Percentiles rank a stretch among this genome's conserved stretches.
These are phyloP conservation scores for Prosopis cineraria DNA, from an alignment of 306 rosid genomes.

Conservation along the genomic window DNA sequence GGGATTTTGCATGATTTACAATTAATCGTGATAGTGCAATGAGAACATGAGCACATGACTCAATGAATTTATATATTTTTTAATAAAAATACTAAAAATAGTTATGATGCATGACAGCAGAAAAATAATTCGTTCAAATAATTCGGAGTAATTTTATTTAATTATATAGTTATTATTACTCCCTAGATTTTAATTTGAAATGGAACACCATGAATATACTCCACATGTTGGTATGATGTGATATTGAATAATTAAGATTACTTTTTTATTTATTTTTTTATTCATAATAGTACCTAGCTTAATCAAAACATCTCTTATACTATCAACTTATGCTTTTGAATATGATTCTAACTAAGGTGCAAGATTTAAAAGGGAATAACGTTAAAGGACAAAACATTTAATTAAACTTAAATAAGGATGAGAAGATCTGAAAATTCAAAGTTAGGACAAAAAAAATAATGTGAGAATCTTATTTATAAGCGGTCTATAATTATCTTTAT, in stretches of 20 bases:
- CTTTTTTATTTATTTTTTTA: background rate
- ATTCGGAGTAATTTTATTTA: background rate
- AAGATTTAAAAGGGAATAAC: too few relatives aligned
- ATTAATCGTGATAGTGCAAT: background rate
- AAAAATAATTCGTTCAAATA: background rate
- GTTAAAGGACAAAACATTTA: too few relatives aligned
- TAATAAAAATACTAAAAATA: background rate
- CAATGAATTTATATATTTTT: background rate
- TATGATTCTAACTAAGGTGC: background rate
- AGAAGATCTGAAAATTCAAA: too few relatives aligned
- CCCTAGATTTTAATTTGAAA: background rate
- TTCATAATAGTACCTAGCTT: background rate
- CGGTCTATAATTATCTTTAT: too few relatives aligned
- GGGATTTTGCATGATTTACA: background rate
- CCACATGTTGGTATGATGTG: background rate
- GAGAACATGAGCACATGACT: background rate
- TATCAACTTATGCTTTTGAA: background rate
- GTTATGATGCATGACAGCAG: background rate
- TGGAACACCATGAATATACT: background rate
- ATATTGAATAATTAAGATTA: background rate
- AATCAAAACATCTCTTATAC: background rate
- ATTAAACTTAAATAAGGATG: too few relatives aligned
- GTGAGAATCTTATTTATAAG: too few relatives aligned
- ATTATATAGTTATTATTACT: background rate
- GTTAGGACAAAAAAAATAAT: too few relatives aligned